Percentiles rank a stretch among this genome's conserved stretches.
Evolutionary conservation across 2,329 filamentous ascomycete species (phyloP).

Genomic region (Stachybotrys chartarum): DNA sequence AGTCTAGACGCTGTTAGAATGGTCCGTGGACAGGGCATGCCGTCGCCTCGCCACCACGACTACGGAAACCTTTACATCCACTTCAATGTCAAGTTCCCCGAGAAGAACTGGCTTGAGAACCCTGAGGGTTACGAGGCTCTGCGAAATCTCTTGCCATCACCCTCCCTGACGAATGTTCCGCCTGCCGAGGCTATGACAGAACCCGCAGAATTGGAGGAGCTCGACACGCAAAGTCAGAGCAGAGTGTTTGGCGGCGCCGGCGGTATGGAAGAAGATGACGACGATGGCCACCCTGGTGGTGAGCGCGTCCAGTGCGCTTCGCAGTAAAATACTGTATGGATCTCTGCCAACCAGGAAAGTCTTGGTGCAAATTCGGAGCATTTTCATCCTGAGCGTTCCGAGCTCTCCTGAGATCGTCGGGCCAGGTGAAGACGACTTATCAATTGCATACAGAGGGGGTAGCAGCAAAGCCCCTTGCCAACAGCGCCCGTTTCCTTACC

Average conservation of each 20-base stretch:
- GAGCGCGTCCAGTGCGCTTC: slow-evolving; percentile 84
- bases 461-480: slow-evolving; percentile 1
- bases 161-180: slow-evolving; percentile 53
- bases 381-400: slow-evolving; percentile 10
- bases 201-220: slow-evolving; percentile 76
- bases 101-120: slow-evolving; percentile 61
- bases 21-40: slow-evolving; percentile 96
- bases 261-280: slow-evolving; percentile 67
- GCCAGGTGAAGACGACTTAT: slow-evolving; percentile 3
- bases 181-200: slow-evolving; percentile 87
- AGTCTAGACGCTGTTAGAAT: slow-evolving; percentile 77
- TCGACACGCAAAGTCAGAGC: slow-evolving; percentile 60
- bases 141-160: slow-evolving; percentile 76
- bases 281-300: slow-evolving; percentile 65
- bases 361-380: slow-evolving; percentile 9
- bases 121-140: slow-evolving; percentile 69
- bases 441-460: slow-evolving; percentile 2
- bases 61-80: slow-evolving; percentile 94
- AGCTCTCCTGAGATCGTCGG: slow-evolving; percentile 5
- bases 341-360: slow-evolving; percentile 2
- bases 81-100: slow-evolving; percentile 96
- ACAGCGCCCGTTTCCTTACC: slow-evolving; percentile 6
- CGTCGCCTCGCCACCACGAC: slow-evolving; percentile 90
- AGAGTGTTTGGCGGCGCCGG: slow-evolving; percentile 58
- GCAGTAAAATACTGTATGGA: slow-evolving; percentile 51